Percentiles rank a stretch among this genome's conserved stretches.
Evolutionary conservation across 2,329 filamentous ascomycete genomes (phyloP).

Genomic region (Epichloe hybrida): DNA sequence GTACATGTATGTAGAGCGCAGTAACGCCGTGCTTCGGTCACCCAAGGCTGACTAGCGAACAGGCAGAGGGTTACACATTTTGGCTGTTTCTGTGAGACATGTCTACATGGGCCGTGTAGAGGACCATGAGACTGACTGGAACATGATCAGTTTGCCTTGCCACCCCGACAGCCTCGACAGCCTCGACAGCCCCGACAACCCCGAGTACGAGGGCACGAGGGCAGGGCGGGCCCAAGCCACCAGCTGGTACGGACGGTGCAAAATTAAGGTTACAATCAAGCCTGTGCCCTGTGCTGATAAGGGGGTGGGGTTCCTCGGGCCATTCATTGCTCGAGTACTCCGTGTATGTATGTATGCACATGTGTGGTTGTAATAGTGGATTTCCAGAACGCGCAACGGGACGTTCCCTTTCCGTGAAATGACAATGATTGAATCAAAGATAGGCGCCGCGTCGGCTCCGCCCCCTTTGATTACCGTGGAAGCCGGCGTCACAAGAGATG

Average conservation of each 20-base stretch:
- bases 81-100: not conserved
- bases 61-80: not conserved
- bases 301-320: not conserved
- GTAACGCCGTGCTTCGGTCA: not conserved
- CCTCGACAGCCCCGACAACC: no score
- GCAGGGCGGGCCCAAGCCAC: not conserved
- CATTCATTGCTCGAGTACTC: not conserved
- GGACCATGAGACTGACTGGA: not conserved
- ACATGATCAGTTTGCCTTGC: no score
- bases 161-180: no score
- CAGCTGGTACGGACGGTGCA: not conserved
- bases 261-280: conserved; percentile 2
- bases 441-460: no score
- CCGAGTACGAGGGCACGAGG: not conserved
- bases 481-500: not conserved
- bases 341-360: no score
- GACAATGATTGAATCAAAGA: no score
- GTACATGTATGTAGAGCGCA: not conserved
- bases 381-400: no score
- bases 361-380: no score
- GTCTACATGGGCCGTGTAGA: not conserved
- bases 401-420: no score
- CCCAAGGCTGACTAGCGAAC: not conserved
- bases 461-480: not conserved
- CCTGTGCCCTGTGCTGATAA: not conserved